Conservation (phyloP, 2,329 filamentous ascomycete genomes). For the Chalara sp. region DNA sequence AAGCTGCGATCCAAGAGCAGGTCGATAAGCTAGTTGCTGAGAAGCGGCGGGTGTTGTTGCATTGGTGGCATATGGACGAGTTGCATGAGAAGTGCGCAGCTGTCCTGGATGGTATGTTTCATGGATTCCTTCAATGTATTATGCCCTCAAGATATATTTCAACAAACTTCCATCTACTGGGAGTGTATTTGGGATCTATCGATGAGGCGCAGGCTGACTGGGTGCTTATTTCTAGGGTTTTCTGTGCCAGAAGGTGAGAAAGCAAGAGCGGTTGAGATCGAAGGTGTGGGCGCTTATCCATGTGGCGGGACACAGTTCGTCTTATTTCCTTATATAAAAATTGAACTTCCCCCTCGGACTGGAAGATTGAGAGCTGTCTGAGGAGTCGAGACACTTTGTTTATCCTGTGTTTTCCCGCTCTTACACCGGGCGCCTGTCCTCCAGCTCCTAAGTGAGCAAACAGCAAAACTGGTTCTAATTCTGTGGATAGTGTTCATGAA, state of each 20-base stretch:
- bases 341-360: no score
- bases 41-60: slow-evolving; percentile 53
- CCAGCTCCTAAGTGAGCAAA: no score
- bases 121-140: no score
- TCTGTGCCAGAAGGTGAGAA: slow-evolving; percentile 37
- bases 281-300: slow-evolving; percentile 62
- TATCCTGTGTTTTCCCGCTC: no score
- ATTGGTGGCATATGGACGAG: slow-evolving; percentile 61
- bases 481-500: slow-evolving; percentile 38
- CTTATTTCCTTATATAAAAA: no score
- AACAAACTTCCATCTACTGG: no score
- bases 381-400: no score
- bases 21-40: slow-evolving; percentile 51
- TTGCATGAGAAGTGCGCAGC: slow-evolving; percentile 37
- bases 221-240: slow-evolving; percentile 40
- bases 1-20: slow-evolving; percentile 52
- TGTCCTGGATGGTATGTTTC: slow-evolving; percentile 14
- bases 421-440: no score
- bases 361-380: no score
- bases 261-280: slow-evolving; percentile 62
- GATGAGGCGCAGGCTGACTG: slow-evolving; percentile 40
- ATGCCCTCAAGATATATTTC: no score
- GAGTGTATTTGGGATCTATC: no score
- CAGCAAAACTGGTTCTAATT: no score
- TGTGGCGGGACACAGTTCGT: slow-evolving; percentile 62